These are phyloP conservation scores for Castanea crenata DNA, from an alignment of 306 rosid genomes.

Conservation along the genomic window DNA sequence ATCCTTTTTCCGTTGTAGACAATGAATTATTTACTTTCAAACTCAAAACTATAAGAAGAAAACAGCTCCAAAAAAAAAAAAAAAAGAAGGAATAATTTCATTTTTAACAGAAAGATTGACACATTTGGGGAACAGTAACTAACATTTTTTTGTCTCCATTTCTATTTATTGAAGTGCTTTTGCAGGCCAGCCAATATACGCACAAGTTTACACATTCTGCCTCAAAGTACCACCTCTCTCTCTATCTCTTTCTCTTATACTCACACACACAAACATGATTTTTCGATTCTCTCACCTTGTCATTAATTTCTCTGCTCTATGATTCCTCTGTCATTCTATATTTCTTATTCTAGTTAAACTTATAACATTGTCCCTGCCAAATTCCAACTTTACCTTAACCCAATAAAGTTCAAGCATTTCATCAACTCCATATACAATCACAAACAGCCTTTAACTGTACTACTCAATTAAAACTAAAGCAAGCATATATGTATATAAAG, in stretches of 20 bases:
- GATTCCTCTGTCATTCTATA: slow-evolving; percentile 40
- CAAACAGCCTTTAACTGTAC: slow-evolving; percentile 77
- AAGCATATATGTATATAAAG: neutral
- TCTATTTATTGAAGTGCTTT: slow-evolving; percentile 24
- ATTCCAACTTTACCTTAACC: slow-evolving; percentile 71
- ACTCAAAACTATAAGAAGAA: slow-evolving; percentile 6
- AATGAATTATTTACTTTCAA: slow-evolving; percentile 43
- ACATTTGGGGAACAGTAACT: slow-evolving; percentile 41
- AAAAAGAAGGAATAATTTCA: neutral
- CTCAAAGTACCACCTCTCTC: slow-evolving; percentile 8
- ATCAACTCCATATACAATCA: slow-evolving; percentile 66
- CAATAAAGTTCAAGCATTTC: slow-evolving; percentile 69
- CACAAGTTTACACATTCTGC: slow-evolving; percentile 32
- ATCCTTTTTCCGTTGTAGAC: slow-evolving; percentile 31
- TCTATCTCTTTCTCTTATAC: slow-evolving; percentile 15
- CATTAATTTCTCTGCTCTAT: slow-evolving; percentile 23
- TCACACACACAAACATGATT: neutral
- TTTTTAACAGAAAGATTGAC: slow-evolving; percentile 34
- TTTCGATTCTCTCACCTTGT: slow-evolving; percentile 33
- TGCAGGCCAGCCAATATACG: slow-evolving; percentile 43
- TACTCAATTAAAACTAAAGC: slow-evolving; percentile 9
- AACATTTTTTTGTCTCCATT: slow-evolving; percentile 44
- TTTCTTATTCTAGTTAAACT: slow-evolving; percentile 18
- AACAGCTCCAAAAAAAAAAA: too few species aligned
- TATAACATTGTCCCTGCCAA: slow-evolving; percentile 48